A percentile compares a stretch with the other conserved stretches of the same genome.
phyloP scores from a whole-genome alignment of 495 filamentous ascomycete genomes.

The Polyplosphaeria fusca region DNA sequence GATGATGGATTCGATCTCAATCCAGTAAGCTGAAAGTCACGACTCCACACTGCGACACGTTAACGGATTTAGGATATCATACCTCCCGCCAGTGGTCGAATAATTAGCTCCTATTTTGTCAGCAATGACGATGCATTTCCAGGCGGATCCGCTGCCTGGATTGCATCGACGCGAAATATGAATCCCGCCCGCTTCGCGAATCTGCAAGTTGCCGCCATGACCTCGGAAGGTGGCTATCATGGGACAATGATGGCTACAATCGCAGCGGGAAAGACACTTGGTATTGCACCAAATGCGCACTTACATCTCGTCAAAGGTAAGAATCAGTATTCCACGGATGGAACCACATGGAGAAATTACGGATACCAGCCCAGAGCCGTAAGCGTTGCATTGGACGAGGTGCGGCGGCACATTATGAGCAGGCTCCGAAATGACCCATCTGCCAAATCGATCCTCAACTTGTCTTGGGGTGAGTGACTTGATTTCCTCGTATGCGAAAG shows the following conservation, averaged over 20 bases:
- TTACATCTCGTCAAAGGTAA: not conserved
- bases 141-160: too few species aligned
- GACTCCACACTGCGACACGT: too few species aligned
- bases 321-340: not conserved
- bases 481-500: too few species aligned
- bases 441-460: conserved; percentile 10
- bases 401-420: not conserved
- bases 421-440: not conserved
- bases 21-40: too few species aligned
- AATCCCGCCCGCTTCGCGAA: too few species aligned
- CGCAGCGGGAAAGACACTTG: not conserved
- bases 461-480: conserved; percentile 19
- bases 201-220: too few species aligned
- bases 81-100: too few species aligned
- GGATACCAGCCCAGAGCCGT: not conserved
- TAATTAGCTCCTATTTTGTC: too few species aligned
- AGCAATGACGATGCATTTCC: too few species aligned
- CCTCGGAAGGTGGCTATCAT: not conserved
- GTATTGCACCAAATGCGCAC: conserved; percentile 1
- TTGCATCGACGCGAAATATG: too few species aligned
- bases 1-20: conserved; percentile 9
- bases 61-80: too few species aligned
- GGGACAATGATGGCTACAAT: conserved; percentile 2
- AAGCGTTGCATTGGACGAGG: not conserved
- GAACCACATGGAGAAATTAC: not conserved